Evolutionary conservation across 768 basidiomycete species (phyloP).

Genomic region (Suillus variegatus): DNA sequence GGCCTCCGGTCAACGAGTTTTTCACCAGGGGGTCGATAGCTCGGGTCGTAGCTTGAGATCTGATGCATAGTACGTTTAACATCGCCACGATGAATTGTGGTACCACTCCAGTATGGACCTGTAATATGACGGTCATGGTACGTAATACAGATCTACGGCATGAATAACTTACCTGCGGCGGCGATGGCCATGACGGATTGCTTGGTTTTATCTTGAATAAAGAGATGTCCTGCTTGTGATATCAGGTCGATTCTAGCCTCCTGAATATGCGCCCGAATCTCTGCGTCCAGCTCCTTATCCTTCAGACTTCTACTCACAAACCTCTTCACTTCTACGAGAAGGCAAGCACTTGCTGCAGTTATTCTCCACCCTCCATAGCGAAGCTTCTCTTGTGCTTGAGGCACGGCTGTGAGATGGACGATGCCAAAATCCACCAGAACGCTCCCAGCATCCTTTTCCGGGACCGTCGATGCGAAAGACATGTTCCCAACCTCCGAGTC

Average conservation of each 20-base stretch:
- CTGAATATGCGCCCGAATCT: too few relatives aligned
- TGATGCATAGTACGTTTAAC: neutral
- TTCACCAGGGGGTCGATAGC: neutral
- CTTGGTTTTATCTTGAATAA: neutral
- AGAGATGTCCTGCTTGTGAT: constrained; percentile 2
- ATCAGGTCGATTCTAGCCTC: too few relatives aligned
- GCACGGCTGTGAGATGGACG: too few relatives aligned
- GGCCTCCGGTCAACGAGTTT: neutral
- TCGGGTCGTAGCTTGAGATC: neutral
- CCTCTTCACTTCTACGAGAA: neutral
- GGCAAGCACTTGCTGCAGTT: neutral
- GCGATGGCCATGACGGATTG: constrained; percentile 4
- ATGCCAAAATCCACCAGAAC: too few relatives aligned
- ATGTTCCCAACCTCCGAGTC: too few relatives aligned
- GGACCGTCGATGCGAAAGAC: too few relatives aligned
- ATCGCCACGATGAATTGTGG: neutral
- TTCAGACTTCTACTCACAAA: too few relatives aligned
- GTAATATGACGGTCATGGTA: neutral
- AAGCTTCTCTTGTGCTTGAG: too few relatives aligned
- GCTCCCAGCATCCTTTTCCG: too few relatives aligned
- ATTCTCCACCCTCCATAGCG: too few relatives aligned
- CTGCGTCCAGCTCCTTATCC: too few relatives aligned
- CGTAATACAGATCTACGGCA: neutral
- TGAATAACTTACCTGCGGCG: neutral
- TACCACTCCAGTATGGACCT: constrained; percentile 4